Evolutionary conservation across 192 early-diverging fungal genomes (phyloP).

Genomic region (Cetraspora pellucida): DNA sequence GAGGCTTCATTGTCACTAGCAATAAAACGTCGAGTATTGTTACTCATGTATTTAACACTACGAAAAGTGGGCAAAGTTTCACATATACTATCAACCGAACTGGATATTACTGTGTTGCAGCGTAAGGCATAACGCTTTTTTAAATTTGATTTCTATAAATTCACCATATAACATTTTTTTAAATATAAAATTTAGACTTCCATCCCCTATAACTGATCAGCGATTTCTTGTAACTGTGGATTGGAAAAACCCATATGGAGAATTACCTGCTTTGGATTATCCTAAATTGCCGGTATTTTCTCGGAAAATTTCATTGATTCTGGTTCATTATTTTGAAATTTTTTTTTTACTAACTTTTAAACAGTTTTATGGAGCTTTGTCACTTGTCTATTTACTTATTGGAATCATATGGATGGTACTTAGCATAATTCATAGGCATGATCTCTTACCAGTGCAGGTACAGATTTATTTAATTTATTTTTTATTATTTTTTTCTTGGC

Average conservation of each 20-base stretch:
- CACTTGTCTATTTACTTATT: conserved; percentile 73
- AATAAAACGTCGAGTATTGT: conserved; percentile 31
- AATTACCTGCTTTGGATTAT: conserved; percentile 83
- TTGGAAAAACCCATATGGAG: conserved; percentile 81
- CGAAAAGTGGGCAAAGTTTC: conserved; percentile 49
- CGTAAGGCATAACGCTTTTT: too few species aligned
- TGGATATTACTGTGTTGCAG: conserved; percentile 84
- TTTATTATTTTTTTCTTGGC: background rate
- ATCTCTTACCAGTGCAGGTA: conserved; percentile 86
- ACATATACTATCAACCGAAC: conserved; percentile 71
- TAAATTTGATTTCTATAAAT: too few species aligned
- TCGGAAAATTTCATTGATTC: background rate
- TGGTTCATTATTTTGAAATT: too few species aligned
- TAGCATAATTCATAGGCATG: conserved; percentile 80
- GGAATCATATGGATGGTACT: conserved; percentile 77
- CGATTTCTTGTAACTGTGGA: conserved; percentile 60
- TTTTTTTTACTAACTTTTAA: background rate
- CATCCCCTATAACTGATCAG: background rate
- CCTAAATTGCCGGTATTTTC: conserved; percentile 74
- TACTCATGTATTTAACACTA: conserved; percentile 37
- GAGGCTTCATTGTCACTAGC: conserved; percentile 9
- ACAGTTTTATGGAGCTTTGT: conserved; percentile 79
- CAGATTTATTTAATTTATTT: background rate
- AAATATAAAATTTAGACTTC: too few species aligned
- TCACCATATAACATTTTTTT: too few species aligned